Evolutionary conservation across 495 filamentous ascomycete species (phyloP).

Genomic region (Penicillium coffeae): DNA sequence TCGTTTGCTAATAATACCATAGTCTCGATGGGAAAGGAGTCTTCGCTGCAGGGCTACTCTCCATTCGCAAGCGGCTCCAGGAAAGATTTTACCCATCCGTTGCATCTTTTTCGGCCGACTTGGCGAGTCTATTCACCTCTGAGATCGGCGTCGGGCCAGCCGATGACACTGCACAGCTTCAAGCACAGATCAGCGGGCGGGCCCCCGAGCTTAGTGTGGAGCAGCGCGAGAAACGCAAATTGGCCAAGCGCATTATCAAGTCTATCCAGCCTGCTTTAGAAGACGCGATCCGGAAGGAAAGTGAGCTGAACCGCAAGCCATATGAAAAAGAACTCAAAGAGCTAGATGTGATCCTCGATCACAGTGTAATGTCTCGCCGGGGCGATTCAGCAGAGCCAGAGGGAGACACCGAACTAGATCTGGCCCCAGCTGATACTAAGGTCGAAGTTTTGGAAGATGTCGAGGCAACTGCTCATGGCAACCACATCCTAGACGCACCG

Average conservation of each 20-base stretch:
- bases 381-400: constrained; percentile 31
- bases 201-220: constrained; percentile 56
- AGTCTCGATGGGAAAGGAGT: constrained; percentile 71
- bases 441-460: constrained; percentile 19
- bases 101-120: constrained; percentile 66
- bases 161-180: constrained; percentile 49
- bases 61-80: constrained; percentile 62
- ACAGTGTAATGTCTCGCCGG: constrained; percentile 45
- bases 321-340: constrained; percentile 68
- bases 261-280: constrained; percentile 73
- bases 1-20: constrained; percentile 31
- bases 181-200: constrained; percentile 51
- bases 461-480: constrained; percentile 6
- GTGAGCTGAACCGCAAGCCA: constrained; percentile 65
- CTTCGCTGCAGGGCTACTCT: constrained; percentile 61
- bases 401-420: constrained; percentile 21
- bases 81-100: constrained; percentile 72
- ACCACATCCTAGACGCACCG: constrained; percentile 1
- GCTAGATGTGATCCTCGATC: constrained; percentile 67
- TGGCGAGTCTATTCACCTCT: constrained; percentile 63
- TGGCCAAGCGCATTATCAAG: constrained; percentile 82
- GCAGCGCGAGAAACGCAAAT: constrained; percentile 60
- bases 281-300: constrained; percentile 71
- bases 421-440: constrained; percentile 7
- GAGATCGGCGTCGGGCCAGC: constrained; percentile 58